phyloP scores from a whole-genome alignment of 140 eudicot species.

The Anethum foeniculum region DNA sequence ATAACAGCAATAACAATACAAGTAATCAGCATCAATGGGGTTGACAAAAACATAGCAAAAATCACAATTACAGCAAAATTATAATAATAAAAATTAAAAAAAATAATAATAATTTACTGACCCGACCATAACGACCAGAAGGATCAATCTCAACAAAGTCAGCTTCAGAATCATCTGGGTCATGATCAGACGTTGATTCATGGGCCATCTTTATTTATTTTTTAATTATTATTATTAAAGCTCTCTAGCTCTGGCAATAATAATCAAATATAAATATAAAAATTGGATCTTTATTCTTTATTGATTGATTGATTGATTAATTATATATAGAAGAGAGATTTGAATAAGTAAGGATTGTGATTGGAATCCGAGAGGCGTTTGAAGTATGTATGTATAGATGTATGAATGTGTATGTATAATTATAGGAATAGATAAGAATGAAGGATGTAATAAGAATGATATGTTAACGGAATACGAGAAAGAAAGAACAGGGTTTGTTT shows the following conservation, averaged over 20 bases:
- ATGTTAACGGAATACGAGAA: neutral
- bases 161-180: conserved; percentile 62
- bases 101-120: conserved; percentile 24
- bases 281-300: neutral
- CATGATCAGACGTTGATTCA: conserved; percentile 56
- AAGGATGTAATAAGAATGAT: neutral
- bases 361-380: neutral
- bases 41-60: neutral
- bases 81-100: neutral
- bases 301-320: too few species aligned
- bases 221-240: neutral
- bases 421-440: neutral
- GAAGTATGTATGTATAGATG: neutral
- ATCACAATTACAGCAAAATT: neutral
- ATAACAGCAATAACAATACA: neutral
- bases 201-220: conserved; percentile 25
- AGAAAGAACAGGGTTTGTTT: neutral
- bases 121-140: conserved; percentile 93
- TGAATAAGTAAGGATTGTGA: neutral
- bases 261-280: neutral
- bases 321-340: too few species aligned
- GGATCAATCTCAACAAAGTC: conserved; percentile 91
- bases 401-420: neutral
- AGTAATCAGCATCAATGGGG: neutral
- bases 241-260: conserved; percentile 19